Percentiles rank a stretch among this genome's conserved stretches.
Conservation (phyloP, 345 rosid genomes). For the Gossypium turneri region DNA sequence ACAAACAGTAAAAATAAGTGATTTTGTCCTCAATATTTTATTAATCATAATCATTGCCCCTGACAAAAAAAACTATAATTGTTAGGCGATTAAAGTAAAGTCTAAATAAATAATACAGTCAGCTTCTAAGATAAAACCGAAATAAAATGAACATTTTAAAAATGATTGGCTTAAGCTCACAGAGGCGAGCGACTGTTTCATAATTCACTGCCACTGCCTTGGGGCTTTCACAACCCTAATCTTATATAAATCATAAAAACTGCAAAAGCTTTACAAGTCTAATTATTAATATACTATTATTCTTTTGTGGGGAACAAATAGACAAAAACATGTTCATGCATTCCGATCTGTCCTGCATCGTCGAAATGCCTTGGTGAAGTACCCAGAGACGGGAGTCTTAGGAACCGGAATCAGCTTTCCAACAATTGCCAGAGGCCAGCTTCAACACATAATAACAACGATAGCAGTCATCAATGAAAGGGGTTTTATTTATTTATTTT, state of each 20-base stretch:
- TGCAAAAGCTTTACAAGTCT: background rate
- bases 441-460: slow-evolving; percentile 17
- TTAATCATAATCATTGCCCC: too few species aligned
- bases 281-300: background rate
- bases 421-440: slow-evolving; percentile 88
- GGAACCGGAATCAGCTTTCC: slow-evolving; percentile 91
- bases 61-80: too few species aligned
- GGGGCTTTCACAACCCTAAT: background rate
- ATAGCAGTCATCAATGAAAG: background rate
- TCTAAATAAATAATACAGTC: too few species aligned
- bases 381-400: slow-evolving; percentile 48
- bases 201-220: background rate
- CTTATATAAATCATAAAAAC: background rate
- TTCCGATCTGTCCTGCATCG: slow-evolving; percentile 27
- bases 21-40: too few species aligned
- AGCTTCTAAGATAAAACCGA: background rate
- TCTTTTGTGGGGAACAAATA: background rate
- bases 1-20: too few species aligned
- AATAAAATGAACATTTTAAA: background rate
- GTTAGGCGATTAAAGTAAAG: too few species aligned
- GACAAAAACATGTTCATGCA: slow-evolving; percentile 15
- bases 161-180: background rate
- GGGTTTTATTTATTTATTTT: background rate
- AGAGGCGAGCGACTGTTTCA: background rate
- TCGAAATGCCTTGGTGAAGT: slow-evolving; percentile 45